Base-by-base conservation (phyloP, 2,329 filamentous ascomycete genomes). In the Hypoxylon sp. region DNA sequence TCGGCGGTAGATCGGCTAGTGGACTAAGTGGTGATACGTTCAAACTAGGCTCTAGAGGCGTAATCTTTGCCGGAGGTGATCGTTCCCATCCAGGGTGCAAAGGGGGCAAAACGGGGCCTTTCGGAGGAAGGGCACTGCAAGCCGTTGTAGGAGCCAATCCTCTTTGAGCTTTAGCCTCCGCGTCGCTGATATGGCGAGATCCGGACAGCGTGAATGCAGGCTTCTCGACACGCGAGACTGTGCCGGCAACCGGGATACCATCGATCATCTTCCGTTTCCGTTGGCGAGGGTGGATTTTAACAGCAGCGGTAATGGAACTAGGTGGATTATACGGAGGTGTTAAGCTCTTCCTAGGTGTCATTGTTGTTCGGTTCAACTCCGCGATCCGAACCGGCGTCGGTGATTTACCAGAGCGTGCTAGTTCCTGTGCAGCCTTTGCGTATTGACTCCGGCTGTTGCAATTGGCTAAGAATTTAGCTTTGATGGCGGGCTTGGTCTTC, bases 271-370 rank as follows among this genome's bases (percentile, higher is more conserved):
- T 86, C 13, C 82, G 81, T 73, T 84, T 86, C 65, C 85, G 80
- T 42, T 81, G 78, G 22, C 84, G 81, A 5, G 81, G 81, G 42
- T 85, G 82, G 8, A 79, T 78, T 73, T 88, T 88, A 64, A 88
- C 85, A 1, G 85, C 83, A 7, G 82, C 80, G 3, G 84, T 76
- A n/a, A 88, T 88, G 2, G 86, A 86, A 64, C 76, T 82, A 10
- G 61, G 59, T 8, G 66, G 51, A 7, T 42, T 33, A 33, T 65
- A 61, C 25, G 66, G 48, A 11, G 63, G 49, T 7, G 60, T 72
- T 70, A n/a, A 25, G 59, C 46, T 27, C 51, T 48, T 58, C 30
- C 27, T 64, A 10, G 58, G 61, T 4, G 71, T 67, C 10, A 44
- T 42, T 22, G 58, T 40, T 6, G 49, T 30, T 49, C 51, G 60